Conservation (phyloP, 257 asterid genomes). For the Solanum chmielewskii region DNA sequence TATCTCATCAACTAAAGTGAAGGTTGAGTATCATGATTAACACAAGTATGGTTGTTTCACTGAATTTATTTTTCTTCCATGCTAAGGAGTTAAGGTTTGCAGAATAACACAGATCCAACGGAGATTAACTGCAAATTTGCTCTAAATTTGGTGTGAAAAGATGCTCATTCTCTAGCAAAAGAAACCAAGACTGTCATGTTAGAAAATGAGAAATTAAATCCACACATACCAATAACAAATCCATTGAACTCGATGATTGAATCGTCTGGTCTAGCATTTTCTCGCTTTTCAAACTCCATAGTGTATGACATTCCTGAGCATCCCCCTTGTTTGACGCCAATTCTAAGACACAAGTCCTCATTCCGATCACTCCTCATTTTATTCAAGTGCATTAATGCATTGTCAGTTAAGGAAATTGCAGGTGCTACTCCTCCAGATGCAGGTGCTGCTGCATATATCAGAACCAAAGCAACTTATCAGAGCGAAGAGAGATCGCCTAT, state of each 20-base stretch:
- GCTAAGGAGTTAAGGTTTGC: background rate
- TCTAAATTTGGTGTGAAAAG: background rate
- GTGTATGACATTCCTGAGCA: conserved; percentile 96
- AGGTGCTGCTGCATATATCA: conserved; percentile 38
- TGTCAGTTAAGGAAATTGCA: conserved; percentile 66
- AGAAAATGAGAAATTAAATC: background rate
- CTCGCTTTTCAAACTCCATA: conserved; percentile 87
- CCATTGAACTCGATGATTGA: conserved; percentile 82
- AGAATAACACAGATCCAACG: background rate
- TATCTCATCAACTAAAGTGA: background rate
- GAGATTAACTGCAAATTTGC: background rate
- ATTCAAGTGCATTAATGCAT: conserved; percentile 66
- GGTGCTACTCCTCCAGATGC: conserved; percentile 60
- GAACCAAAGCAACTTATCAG: background rate
- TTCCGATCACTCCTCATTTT: conserved; percentile 58
- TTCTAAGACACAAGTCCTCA: conserved; percentile 75
- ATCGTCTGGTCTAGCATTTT: conserved; percentile 69
- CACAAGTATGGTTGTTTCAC: background rate
- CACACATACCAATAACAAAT: conserved; percentile 53
- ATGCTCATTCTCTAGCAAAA: background rate
- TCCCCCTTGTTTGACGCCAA: conserved; percentile 97
- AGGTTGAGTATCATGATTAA: background rate
- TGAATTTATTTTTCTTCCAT: background rate
- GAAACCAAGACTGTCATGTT: background rate
- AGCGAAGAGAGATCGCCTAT: background rate